Evolutionary conservation across 2,329 filamentous ascomycete species (phyloP).

Genomic region (Penicillium sp.): DNA sequence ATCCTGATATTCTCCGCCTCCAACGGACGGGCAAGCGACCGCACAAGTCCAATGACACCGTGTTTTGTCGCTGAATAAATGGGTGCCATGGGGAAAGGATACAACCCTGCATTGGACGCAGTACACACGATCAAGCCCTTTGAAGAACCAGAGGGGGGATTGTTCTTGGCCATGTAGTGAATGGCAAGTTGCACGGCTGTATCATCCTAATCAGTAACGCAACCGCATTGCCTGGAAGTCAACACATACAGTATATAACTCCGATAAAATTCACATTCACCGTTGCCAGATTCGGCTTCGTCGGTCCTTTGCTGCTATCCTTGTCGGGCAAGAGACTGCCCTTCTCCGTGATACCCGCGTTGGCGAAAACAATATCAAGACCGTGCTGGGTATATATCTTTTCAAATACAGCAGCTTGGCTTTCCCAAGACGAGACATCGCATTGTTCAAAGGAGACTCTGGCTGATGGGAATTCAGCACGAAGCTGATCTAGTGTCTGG

Average conservation of each 20-base stretch:
- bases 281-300: slow-evolving; percentile 34
- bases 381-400: slow-evolving; percentile 31
- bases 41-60: slow-evolving; percentile 48
- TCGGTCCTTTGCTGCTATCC: slow-evolving; percentile 28
- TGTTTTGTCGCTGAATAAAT: slow-evolving; percentile 49
- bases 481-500: slow-evolving; percentile 19
- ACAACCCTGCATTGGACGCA: slow-evolving; percentile 51
- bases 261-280: slow-evolving; percentile 39
- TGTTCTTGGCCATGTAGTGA: slow-evolving; percentile 49
- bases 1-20: slow-evolving; percentile 45
- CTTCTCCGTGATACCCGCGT: slow-evolving; percentile 47
- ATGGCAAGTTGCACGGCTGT: slow-evolving; percentile 48
- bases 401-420: slow-evolving; percentile 34
- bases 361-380: slow-evolving; percentile 49
- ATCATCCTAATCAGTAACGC: neutral
- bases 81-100: slow-evolving; percentile 49
- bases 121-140: slow-evolving; percentile 50
- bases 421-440: slow-evolving; percentile 36
- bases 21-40: slow-evolving; percentile 44
- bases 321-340: slow-evolving; percentile 32
- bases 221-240: neutral
- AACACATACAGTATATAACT: slow-evolving; percentile 43
- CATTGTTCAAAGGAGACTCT: slow-evolving; percentile 27
- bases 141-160: slow-evolving; percentile 23
- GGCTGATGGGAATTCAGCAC: slow-evolving; percentile 23